A percentile compares a stretch with the other conserved stretches of the same genome.
These are phyloP conservation scores for Alternaria sp. DNA, from an alignment of 2,329 filamentous ascomycete genomes.

Conservation along the genomic window DNA sequence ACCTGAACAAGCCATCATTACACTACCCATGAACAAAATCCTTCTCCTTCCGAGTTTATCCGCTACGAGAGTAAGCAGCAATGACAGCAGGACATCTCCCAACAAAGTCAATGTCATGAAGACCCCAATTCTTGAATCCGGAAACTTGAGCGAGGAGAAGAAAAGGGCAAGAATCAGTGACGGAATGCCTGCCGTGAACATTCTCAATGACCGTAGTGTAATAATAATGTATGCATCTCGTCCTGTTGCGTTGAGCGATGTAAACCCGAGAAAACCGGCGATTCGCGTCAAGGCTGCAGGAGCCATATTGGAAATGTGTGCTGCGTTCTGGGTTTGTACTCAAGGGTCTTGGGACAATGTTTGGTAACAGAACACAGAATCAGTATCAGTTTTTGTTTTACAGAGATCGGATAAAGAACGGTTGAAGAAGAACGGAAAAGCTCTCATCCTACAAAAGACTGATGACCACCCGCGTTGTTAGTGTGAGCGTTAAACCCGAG, in stretches of 20 bases:
- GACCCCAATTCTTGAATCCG: slow-evolving; percentile 48
- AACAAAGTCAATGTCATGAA: slow-evolving; percentile 54
- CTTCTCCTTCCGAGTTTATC: slow-evolving; percentile 47
- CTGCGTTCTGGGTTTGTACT: not conserved
- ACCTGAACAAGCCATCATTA: slow-evolving; percentile 50
- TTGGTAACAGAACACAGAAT: not conserved
- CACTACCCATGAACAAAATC: slow-evolving; percentile 47
- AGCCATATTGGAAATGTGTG: slow-evolving; percentile 22
- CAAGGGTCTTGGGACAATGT: not conserved
- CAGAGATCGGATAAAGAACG: slow-evolving; percentile 10
- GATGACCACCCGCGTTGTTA: slow-evolving; percentile 14
- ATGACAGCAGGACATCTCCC: slow-evolving; percentile 49
- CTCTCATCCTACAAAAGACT: slow-evolving; percentile 12
- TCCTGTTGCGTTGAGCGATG: slow-evolving; percentile 44
- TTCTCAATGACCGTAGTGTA: slow-evolving; percentile 42
- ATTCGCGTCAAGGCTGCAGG: slow-evolving; percentile 30
- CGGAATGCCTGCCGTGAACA: slow-evolving; percentile 49
- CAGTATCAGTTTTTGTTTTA: not conserved
- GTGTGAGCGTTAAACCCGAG: slow-evolving; percentile 20
- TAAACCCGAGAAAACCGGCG: slow-evolving; percentile 42
- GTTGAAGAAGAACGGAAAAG: slow-evolving; percentile 16
- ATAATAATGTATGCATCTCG: slow-evolving; percentile 56
- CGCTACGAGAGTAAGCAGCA: slow-evolving; percentile 50
- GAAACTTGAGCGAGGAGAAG: slow-evolving; percentile 47
- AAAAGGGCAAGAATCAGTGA: slow-evolving; percentile 50